phyloP scores from a whole-genome alignment of 2,329 filamentous ascomycete species.

The Penicillium sp. region DNA sequence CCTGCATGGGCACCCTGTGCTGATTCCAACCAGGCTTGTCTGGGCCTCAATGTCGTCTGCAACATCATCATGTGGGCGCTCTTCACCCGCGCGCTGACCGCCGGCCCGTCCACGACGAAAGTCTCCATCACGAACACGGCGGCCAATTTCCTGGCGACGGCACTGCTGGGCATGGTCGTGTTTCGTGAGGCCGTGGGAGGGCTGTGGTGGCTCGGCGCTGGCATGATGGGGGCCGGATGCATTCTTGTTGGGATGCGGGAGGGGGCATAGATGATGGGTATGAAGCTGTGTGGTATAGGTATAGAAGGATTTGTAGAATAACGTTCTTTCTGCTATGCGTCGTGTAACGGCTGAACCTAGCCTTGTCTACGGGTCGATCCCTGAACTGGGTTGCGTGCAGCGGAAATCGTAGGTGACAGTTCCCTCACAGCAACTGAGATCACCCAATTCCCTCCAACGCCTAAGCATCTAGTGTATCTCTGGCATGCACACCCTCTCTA shows the following conservation, averaged over 20 bases:
- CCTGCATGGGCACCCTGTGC: no score
- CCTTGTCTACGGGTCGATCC: no score
- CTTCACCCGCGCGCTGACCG: conserved; percentile 61
- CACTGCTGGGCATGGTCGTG: conserved; percentile 56
- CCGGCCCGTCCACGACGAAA: conserved; percentile 59
- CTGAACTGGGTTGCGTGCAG: no score
- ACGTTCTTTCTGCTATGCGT: no score
- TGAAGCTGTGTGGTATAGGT: no score
- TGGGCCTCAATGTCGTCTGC: conserved; percentile 60
- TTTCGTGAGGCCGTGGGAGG: conserved; percentile 57
- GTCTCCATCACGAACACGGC: conserved; percentile 64
- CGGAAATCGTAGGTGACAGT: no score
- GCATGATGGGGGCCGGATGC: conserved; percentile 58
- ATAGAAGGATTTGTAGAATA: no score
- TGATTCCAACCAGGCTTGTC: conserved; percentile 55
- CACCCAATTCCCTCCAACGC: no score
- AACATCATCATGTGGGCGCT: conserved; percentile 65
- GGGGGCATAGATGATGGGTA: conserved; percentile 29
- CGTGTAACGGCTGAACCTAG: no score
- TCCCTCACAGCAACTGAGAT: no score
- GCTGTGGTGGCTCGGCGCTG: conserved; percentile 62
- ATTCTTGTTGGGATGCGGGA: conserved; percentile 62
- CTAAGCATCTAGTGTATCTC: no score
- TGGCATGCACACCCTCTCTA: no score
- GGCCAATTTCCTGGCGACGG: conserved; percentile 62